Evolutionary conservation across 2,329 filamentous ascomycete genomes (phyloP).

Genomic region (Colletotrichum sp.): DNA sequence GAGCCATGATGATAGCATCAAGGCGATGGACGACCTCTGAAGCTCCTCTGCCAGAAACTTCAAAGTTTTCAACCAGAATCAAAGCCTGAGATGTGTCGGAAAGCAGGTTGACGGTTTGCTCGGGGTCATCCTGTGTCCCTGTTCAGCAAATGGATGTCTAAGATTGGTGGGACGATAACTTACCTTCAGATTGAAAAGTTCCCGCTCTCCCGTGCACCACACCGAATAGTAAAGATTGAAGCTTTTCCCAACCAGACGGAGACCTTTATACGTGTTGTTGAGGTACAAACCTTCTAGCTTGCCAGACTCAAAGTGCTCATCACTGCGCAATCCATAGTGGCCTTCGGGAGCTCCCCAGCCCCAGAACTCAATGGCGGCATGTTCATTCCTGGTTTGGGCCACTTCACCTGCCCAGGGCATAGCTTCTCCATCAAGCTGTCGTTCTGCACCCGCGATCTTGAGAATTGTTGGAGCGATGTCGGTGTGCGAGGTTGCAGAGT

Average conservation of each 20-base stretch:
- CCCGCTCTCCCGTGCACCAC: conserved; percentile 55
- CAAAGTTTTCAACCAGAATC: not conserved
- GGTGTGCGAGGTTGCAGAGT: conserved; percentile 51
- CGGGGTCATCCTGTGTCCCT: not conserved
- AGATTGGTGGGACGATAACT: not conserved
- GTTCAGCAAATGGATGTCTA: not conserved
- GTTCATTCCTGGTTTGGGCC: conserved; percentile 38
- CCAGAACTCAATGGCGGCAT: conserved; percentile 55
- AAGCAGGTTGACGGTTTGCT: not conserved
- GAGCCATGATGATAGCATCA: not conserved
- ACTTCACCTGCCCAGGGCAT: conserved; percentile 37
- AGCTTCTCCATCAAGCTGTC: conserved; percentile 53
- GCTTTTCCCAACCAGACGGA: conserved; percentile 47
- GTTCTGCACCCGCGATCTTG: conserved; percentile 30
- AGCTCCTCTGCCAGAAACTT: not conserved
- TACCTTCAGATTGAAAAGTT: conserved; percentile 56
- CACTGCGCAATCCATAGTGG: not conserved
- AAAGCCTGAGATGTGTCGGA: not conserved
- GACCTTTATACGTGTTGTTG: conserved; percentile 59
- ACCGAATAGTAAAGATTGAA: conserved; percentile 62
- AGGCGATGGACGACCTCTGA: not conserved
- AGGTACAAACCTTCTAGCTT: conserved; percentile 20
- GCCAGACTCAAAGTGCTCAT: conserved; percentile 45
- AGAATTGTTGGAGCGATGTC: conserved; percentile 59
- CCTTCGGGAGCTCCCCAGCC: conserved; percentile 30